Evolutionary conservation across 139 green algal genomes (phyloP), one percentile per base, ranked within the genome.

Genomic region (Picochlorum sp.): DNA sequence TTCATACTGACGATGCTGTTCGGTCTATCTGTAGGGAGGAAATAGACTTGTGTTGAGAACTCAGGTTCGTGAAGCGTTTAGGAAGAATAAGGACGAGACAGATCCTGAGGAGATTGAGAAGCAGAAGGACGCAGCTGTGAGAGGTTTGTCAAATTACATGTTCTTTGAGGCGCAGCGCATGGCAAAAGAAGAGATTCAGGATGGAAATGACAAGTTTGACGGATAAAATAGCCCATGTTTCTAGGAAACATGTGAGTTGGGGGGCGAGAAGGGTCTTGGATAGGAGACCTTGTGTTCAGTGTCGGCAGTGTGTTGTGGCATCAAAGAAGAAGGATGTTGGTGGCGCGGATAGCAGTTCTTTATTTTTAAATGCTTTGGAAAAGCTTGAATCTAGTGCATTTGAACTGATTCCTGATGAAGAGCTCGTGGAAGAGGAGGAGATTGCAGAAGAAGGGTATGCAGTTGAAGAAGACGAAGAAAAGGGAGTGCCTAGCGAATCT

Each of bases 121-220:
- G 38, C 69, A 81, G 10, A 84, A 79, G 57, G 68, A 81, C 38
- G 78, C 76, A 66, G 78, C 47, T 69, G 73, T 68, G 13, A 23
- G 78, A 23, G 80, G 80, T 3, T 64, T 86, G n/a, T 76, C 60
- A 47, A 86, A 86, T 62, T 86, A 84, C 41, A 86, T 86, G 78
- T 82, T 86, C 49, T 57, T 74, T 65, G 80, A 86, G 34, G 80
- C 80, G 1, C 71, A 84, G 51, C 74, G 74, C 23, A 75, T 86
- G 71, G 79, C 80, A 30, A 83, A 86, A 73, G 71, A 73, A 54
- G 65, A 72, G 26, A 49, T 69, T 45, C 23, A 80, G 49, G 28
- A 67, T 37, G 70, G 62, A 23, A 62, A 79, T 41, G 74, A 81
- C 55, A 77, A 80, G 49, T 64, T 66, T 51, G 72, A 75, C 61